Evolutionary conservation across 2,329 filamentous ascomycete species (phyloP).

Genomic region (Colletotrichum kahawae): DNA sequence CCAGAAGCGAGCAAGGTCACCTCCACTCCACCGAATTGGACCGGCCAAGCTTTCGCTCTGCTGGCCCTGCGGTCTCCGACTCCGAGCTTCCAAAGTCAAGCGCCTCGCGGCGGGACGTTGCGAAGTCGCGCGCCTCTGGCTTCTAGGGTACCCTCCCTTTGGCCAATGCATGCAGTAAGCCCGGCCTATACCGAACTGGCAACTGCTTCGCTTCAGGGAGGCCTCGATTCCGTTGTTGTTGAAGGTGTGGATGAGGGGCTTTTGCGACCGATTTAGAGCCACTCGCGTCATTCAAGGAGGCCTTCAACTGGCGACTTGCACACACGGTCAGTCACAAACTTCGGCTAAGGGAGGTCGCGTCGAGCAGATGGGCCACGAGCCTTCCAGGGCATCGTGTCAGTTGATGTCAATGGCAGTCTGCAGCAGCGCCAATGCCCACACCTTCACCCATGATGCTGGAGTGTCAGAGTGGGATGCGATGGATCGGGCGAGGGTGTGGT

Average conservation of each 20-base stretch:
- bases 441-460: not conserved
- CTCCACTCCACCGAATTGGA: not conserved
- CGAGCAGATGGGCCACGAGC: not conserved
- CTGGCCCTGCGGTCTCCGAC: not conserved
- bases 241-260: not conserved
- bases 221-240: not conserved
- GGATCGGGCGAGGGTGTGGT: not conserved
- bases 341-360: not conserved
- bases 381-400: not conserved
- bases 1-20: conserved; percentile 10
- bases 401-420: not conserved
- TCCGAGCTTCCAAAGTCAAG: not conserved
- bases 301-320: not conserved
- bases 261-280: not conserved
- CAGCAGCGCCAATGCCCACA: not conserved
- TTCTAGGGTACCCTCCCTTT: not conserved
- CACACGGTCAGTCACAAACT: not conserved
- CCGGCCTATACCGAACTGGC: conserved; percentile 1
- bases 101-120: conserved; percentile 4
- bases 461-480: not conserved
- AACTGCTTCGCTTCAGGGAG: not conserved
- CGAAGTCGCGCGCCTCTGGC: not conserved
- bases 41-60: not conserved
- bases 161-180: not conserved
- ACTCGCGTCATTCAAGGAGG: conserved; percentile 2